These are phyloP conservation scores for Candida odintsovae DNA, from an alignment of 805 yeast genomes.

Conservation along the genomic window DNA sequence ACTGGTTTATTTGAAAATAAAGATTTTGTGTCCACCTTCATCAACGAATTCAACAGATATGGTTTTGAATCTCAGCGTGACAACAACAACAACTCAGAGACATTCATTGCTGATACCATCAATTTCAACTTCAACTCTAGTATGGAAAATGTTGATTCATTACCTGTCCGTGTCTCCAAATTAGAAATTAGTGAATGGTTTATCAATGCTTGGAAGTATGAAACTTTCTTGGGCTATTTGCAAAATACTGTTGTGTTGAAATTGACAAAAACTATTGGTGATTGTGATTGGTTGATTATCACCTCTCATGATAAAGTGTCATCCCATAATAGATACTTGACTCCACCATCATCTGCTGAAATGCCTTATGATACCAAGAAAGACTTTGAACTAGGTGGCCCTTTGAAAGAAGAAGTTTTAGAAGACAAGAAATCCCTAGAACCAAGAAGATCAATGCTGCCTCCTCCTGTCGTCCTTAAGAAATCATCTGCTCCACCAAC, in stretches of 20 bases:
- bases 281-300: constrained; percentile 33
- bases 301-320: constrained; percentile 28
- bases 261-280: constrained; percentile 31
- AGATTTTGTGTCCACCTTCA: constrained; percentile 21
- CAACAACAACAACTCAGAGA: constrained; percentile 15
- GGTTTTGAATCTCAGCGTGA: constrained; percentile 20
- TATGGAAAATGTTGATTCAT: constrained; percentile 16
- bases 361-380: constrained; percentile 15
- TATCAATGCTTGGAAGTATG: constrained; percentile 35
- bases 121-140: constrained; percentile 25
- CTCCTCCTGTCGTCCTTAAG: not conserved
- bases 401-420: constrained; percentile 7
- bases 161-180: constrained; percentile 31
- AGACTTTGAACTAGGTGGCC: constrained; percentile 12
- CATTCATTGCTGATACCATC: constrained; percentile 24
- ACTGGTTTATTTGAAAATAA: constrained; percentile 19
- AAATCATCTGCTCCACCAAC: not conserved
- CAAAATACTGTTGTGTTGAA: constrained; percentile 31
- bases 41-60: constrained; percentile 22
- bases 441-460: constrained; percentile 1
- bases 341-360: constrained; percentile 20
- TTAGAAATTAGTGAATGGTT: constrained; percentile 33
- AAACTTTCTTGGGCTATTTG: constrained; percentile 29
- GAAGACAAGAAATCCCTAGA: not conserved
- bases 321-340: constrained; percentile 21